Conservation (phyloP, 2,329 filamentous ascomycete genomes). For the Teratosphaeria pseudoeucalypti region DNA sequence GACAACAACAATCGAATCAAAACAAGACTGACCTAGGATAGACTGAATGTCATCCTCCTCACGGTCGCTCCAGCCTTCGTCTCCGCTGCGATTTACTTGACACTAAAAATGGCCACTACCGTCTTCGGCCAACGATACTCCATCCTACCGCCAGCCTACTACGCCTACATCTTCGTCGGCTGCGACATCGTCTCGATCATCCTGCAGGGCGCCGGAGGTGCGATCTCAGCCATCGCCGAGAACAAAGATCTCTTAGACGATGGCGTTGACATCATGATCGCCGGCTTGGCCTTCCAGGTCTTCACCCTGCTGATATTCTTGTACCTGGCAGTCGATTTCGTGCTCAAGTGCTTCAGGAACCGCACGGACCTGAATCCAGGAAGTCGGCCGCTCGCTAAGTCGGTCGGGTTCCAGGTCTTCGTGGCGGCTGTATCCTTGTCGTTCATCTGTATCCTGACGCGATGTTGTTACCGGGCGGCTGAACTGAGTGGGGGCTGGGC, state of each 20-base stretch:
- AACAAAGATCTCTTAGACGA: constrained; percentile 29
- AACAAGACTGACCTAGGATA: neutral
- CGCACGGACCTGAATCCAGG: neutral
- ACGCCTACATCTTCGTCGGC: constrained; percentile 46
- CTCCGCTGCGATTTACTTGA: constrained; percentile 46
- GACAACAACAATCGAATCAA: neutral
- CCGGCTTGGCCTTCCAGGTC: constrained; percentile 47
- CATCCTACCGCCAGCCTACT: constrained; percentile 9
- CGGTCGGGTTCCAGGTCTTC: constrained; percentile 18
- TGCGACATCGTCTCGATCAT: constrained; percentile 46
- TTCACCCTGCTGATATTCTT: constrained; percentile 39
- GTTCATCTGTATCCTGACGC: constrained; percentile 17
- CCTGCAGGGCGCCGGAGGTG: constrained; percentile 48
- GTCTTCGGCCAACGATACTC: constrained; percentile 34
- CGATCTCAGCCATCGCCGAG: constrained; percentile 42
- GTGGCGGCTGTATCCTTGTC: constrained; percentile 15
- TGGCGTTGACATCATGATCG: constrained; percentile 46
- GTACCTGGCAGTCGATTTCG: constrained; percentile 25
- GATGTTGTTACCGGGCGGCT: constrained; percentile 22
- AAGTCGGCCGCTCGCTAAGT: constrained; percentile 26
- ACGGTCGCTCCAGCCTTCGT: constrained; percentile 48
- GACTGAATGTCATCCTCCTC: constrained; percentile 39
- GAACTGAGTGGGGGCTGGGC: constrained; percentile 20
- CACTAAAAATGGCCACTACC: constrained; percentile 46
- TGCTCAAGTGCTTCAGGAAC: neutral